Base-by-base conservation (phyloP, 352 stramenopile genomes). In the Pythium angustatum region DNA sequence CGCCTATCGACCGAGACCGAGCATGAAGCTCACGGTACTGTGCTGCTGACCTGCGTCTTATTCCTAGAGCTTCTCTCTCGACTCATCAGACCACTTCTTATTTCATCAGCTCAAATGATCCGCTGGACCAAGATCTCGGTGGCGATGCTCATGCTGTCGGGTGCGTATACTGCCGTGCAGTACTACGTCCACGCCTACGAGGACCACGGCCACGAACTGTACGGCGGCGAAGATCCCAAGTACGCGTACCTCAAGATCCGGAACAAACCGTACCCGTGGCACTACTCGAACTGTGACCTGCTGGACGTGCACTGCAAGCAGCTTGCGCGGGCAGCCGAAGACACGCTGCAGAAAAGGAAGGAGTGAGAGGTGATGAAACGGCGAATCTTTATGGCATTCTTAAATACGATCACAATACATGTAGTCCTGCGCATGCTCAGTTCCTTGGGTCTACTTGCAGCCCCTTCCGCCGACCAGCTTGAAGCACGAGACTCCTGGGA, bases 241-340 rank as follows among this genome's bases (percentile, higher is more conserved):
- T 76, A 71, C 36, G 27, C 64, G 15, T 71, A 76, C 54, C 67
- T 73, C 26, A 76, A 76, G 58, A 48, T 76, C 58, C 69, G 69
- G 50, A 76, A 65, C 64, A 76, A 76, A 38, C 69, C 64, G 3
- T 76, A 56, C 55, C 69, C 69, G 36, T 76, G 69, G 69, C 49
- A 76, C 31, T 69, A 64, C 30, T 76, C 69, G 17, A 64, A 73
- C 59, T 76, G 69, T 44, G 67, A 76, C 36, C 55, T 76, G 34
- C 54, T 76, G 21, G 69, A 76, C 34, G 62, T 67, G 15, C 49
- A 71, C 38, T 76, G 69, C 64, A 76, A 73, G 50, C 17, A 63
- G n/a, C 17, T 64, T 7, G 68, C 63, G 11, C 40, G 40, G 5
- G 62, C 50, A 0, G 68, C 68, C 17, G 63, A 71, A 26, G 11